A percentile compares a stretch with the other conserved stretches of the same genome.
phyloP scores from a whole-genome alignment of 2,329 filamentous ascomycete species.

The Colletotrichum euphorbiae region DNA sequence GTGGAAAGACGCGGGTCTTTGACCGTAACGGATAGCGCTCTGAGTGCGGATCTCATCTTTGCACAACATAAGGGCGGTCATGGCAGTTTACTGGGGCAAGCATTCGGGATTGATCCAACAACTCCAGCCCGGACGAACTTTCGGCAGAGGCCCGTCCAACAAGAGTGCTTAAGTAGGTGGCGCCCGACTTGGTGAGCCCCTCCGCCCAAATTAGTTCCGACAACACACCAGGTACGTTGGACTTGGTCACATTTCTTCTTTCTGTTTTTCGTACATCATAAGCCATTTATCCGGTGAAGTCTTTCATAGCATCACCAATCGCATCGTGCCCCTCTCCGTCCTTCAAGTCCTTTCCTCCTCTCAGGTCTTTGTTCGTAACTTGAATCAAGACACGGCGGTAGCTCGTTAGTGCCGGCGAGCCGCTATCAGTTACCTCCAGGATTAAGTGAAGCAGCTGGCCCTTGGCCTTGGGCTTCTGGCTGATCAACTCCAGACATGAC shows the following conservation, averaged over 20 bases:
- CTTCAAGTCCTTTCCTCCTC: conserved; percentile 4
- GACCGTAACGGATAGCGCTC: too few relatives aligned
- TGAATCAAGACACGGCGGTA: conserved; percentile 60
- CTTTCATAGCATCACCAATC: conserved; percentile 32
- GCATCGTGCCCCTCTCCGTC: conserved; percentile 1
- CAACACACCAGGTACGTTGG: too few relatives aligned
- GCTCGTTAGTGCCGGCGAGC: conserved; percentile 56
- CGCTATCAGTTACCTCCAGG: conserved; percentile 60
- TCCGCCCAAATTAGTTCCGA: too few relatives aligned
- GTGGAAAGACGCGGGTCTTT: too few relatives aligned
- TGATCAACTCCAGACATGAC: conserved; percentile 45
- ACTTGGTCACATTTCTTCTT: neutral
- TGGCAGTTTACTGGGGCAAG: too few relatives aligned
- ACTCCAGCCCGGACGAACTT: too few relatives aligned
- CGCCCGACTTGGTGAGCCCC: too few relatives aligned
- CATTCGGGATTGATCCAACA: too few relatives aligned
- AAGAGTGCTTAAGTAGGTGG: too few relatives aligned
- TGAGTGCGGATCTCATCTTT: too few relatives aligned
- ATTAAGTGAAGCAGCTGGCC: conserved; percentile 62
- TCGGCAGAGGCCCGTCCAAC: too few relatives aligned
- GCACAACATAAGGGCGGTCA: too few relatives aligned
- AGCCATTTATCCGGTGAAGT: conserved; percentile 15
- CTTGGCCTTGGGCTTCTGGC: conserved; percentile 16
- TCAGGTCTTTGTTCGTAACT: conserved; percentile 45
- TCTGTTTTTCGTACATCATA: neutral